Evolutionary conservation across 306 rosid genomes (phyloP).

Genomic region (Cucurbita argyrosperma): DNA sequence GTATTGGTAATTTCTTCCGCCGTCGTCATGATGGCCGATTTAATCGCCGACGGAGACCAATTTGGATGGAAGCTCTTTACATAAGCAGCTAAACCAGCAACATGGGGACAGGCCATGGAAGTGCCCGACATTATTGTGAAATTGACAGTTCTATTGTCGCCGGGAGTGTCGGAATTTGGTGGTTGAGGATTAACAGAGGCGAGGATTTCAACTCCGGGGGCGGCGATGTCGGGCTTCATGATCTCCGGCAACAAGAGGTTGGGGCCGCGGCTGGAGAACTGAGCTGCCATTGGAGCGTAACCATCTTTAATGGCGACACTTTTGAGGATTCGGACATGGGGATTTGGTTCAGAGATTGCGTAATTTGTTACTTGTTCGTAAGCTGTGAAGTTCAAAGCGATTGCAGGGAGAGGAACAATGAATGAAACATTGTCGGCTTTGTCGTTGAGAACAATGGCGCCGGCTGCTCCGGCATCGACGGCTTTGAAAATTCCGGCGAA

Average conservation of each 20-base stretch:
- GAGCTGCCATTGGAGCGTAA: conserved; percentile 9
- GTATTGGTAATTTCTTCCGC: conserved; percentile 9
- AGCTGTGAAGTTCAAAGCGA: not conserved
- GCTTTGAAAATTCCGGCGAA: not conserved
- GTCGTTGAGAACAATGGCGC: not conserved
- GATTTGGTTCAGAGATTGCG: not conserved
- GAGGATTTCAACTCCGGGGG: conserved; percentile 16
- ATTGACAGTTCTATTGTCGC: not conserved
- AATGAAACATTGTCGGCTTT: not conserved
- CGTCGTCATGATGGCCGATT: conserved; percentile 20
- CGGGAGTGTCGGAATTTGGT: not conserved
- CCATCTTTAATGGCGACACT: not conserved
- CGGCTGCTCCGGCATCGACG: conserved; percentile 7
- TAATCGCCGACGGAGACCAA: conserved; percentile 18
- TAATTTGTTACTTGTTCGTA: not conserved
- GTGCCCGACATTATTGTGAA: conserved; percentile 17
- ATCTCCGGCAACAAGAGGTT: conserved; percentile 3
- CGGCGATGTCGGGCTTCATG: conserved; percentile 23
- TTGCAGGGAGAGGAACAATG: conserved; percentile 1
- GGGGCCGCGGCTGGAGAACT: conserved; percentile 27
- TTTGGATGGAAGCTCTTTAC: conserved; percentile 13
- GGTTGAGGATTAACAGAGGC: conserved; percentile 17
- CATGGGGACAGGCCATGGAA: conserved; percentile 26
- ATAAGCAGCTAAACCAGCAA: conserved; percentile 17
- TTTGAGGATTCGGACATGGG: conserved; percentile 4